Conservation (phyloP, 148 eudicot species). For the Persicaria maculosa region DNA sequence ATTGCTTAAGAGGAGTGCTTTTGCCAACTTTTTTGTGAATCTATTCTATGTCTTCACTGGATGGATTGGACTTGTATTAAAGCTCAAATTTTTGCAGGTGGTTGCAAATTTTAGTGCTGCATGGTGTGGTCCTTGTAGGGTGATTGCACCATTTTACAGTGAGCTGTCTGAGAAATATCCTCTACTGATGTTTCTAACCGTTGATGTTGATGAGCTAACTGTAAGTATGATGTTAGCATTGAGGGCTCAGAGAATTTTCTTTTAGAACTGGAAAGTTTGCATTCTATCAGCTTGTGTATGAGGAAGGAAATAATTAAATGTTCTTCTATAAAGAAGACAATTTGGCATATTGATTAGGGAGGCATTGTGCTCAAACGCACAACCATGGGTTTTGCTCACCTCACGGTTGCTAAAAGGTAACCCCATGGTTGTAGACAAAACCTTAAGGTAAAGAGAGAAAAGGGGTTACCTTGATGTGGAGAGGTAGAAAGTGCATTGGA, state of each 20-base stretch:
- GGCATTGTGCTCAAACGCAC: neutral
- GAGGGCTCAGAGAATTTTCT: neutral
- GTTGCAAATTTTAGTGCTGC: slow-evolving; percentile 91
- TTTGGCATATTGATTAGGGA: neutral
- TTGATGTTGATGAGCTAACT: slow-evolving; percentile 86
- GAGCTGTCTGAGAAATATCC: slow-evolving; percentile 81
- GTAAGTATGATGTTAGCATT: slow-evolving; percentile 38
- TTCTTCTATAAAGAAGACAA: neutral
- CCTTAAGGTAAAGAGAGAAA: too few relatives aligned
- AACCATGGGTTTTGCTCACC: neutral
- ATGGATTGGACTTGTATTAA: neutral
- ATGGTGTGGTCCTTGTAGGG: slow-evolving; percentile 97
- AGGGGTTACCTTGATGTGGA: too few relatives aligned
- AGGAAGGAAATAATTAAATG: neutral
- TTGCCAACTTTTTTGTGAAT: neutral
- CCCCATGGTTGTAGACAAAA: too few relatives aligned
- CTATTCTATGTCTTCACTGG: neutral
- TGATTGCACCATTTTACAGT: slow-evolving; percentile 67
- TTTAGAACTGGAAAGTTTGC: neutral
- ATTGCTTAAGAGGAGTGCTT: neutral
- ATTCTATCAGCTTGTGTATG: neutral
- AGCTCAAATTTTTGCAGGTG: slow-evolving; percentile 41
- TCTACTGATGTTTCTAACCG: slow-evolving; percentile 61
- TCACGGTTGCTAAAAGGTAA: too few relatives aligned
- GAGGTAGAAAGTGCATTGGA: too few relatives aligned